Evolutionary conservation across 1,284 basidiomycete genomes (phyloP), one percentile per base, ranked within the genome.

Genomic region (Tilletia horrida): DNA sequence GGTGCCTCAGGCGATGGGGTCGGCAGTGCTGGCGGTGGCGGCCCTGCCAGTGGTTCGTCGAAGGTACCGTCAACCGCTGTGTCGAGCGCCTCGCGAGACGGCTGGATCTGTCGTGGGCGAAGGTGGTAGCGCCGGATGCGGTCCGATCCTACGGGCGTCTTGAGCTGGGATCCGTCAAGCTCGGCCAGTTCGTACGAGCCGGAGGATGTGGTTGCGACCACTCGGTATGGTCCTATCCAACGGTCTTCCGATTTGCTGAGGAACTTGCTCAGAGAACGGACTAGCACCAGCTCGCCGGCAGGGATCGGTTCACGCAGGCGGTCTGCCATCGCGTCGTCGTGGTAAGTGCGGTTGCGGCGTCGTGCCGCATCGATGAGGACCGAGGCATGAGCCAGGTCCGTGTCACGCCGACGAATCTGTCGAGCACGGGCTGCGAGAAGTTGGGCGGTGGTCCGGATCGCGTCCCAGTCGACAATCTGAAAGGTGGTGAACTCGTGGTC

Each of bases 401-500:
- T 21, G 23, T 52, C 50, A 11, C 50, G 50, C 4, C 50, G 13
- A 3, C 50, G 50, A 25, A 52, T 21, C 27, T 52, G 50, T 13
- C 50, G 50, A 11, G 50, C 50, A 11, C 50, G 14, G 13, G 13
- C 18, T 21, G 18, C 50, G 4, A 52, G 50, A 52, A 21, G 18
- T 21, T 21, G 18, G 50, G 3, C 27, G 18, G 50, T 23, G 50
- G 21, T 13, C n/a, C n/a, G n/a, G 21, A 52, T 13, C 6, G 3
- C 16, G 4, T 13, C 23, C 50, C 50, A 52, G 14, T 52, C 50
- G 21, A 52, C 2, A 3, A 52, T 21, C 6, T 21, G n/a, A 23
- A 52, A 52, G 18, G 50, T 21, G n/a, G 4, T 52, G 50, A 52
- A 13, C 3, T 52, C 50, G 50, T 52, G 50, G 21, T 52, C 50